phyloP scores from a whole-genome alignment of 306 rosid species.

The Ammopiptanthus mongolicus region DNA sequence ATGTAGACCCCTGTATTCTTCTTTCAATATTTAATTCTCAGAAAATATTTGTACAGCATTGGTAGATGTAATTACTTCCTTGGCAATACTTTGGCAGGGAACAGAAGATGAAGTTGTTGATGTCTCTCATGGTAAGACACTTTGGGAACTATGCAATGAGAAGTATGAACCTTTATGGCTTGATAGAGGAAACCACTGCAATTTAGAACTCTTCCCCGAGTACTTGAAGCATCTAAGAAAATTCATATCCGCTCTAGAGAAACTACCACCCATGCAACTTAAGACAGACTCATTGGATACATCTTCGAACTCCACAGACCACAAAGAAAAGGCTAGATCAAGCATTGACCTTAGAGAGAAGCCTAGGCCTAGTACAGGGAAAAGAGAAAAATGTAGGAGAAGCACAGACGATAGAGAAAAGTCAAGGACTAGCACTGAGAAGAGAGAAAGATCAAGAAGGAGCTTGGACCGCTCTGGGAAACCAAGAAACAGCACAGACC shows the following conservation, averaged over 20 bases:
- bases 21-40: not conserved
- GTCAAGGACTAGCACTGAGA: constrained; percentile 41
- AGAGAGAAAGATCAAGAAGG: constrained; percentile 46
- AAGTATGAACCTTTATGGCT: constrained; percentile 74
- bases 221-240: constrained; percentile 58
- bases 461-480: constrained; percentile 41
- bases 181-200: constrained; percentile 58
- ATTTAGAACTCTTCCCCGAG: constrained; percentile 59
- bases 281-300: not conserved
- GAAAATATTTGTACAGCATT: not conserved
- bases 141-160: constrained; percentile 65
- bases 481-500: constrained; percentile 51
- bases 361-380: constrained; percentile 41
- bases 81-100: constrained; percentile 41
- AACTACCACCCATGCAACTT: constrained; percentile 21
- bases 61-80: not conserved
- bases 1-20: not conserved
- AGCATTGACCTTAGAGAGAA: constrained; percentile 34
- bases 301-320: constrained; percentile 18
- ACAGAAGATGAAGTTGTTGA: constrained; percentile 75
- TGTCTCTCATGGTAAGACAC: constrained; percentile 60
- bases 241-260: constrained; percentile 55
- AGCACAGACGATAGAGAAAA: constrained; percentile 49
- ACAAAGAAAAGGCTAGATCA: constrained; percentile 35
- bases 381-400: constrained; percentile 38